Base-by-base conservation (phyloP, 129 eudicot species). In the Lonicera japonica region DNA sequence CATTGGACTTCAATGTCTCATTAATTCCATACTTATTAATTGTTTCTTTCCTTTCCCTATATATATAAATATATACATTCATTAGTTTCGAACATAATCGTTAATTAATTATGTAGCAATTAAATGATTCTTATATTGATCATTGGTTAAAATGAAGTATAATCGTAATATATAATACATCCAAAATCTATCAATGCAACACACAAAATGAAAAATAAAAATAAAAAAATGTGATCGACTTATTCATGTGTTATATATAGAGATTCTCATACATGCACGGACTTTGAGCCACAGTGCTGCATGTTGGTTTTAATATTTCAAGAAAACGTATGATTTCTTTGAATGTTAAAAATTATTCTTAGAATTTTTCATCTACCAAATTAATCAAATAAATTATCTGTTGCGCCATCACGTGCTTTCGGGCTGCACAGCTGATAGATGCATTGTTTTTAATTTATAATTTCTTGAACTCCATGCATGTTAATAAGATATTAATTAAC, bases 1-100 rank as follows among this genome's bases (percentile, higher is more conserved):
- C 74, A 48, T 60, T 41, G 36, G 60, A 70, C 67, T n/a, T 51
- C 21, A 70, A 45, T 9, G 8, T 70, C 60, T 70, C 67, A 34
- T 70, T 70, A 70, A 18, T 60, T 70, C 74, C 74, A 70, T 51
- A 46, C 55, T 3, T n/a, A n/a, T n/a, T n/a, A n/a, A n/a, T n/a
- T 25, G 53, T 14, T 60, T 70, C 22, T 22, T 70, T 21, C 61
- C 74, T 38, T 20, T 22, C 4, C 24, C 68, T 70, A 43, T 43
- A 43, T 43, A 43, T 43, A 43, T 43, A 43, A 2, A 43, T 43
- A 43, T 43, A 43, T 43, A 43, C 8, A 43, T 43, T 2, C 16
- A 43, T 43, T 11, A 43, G 13, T 38, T 38, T 38, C 53, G 4
- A 3, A 47, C 14, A 0, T 47, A 47, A 8, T 8, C n/a, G 53